Conservation (phyloP, 1,284 basidiomycete genomes). For the Naganishia albida region DNA sequence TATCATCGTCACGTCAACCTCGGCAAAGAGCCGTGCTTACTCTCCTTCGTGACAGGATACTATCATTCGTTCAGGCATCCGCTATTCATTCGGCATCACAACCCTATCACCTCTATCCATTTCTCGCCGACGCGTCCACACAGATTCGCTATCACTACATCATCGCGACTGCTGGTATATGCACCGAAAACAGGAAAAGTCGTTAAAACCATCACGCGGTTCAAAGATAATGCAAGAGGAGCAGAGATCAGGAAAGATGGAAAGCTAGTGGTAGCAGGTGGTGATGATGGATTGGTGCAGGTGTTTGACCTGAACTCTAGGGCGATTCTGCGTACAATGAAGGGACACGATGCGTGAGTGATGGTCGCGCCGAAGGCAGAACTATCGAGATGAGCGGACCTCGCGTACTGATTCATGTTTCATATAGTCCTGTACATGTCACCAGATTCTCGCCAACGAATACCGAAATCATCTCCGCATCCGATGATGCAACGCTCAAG, state of each 20-base stretch:
- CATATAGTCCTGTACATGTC: slow-evolving; percentile 76
- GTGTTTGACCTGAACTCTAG: slow-evolving; percentile 95
- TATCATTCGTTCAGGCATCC: slow-evolving; percentile 55
- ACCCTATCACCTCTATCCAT: slow-evolving; percentile 86
- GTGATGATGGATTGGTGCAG: slow-evolving; percentile 91
- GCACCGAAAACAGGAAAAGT: slow-evolving; percentile 92
- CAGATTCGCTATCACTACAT: slow-evolving; percentile 91
- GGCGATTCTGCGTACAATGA: slow-evolving; percentile 88
- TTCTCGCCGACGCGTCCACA: slow-evolving; percentile 84
- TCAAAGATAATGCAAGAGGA: slow-evolving; percentile 91
- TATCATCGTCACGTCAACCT: background rate
- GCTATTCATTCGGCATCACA: slow-evolving; percentile 80
- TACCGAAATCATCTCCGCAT: slow-evolving; percentile 87
- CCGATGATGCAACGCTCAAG: slow-evolving; percentile 91
- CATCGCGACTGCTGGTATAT: slow-evolving; percentile 92
- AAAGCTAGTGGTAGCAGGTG: slow-evolving; percentile 90
- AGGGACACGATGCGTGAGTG: slow-evolving; percentile 79
- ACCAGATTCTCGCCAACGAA: slow-evolving; percentile 83
- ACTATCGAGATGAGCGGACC: background rate
- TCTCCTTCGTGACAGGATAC: slow-evolving; percentile 35
- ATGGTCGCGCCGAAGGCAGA: background rate
- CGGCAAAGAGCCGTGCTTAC: background rate
- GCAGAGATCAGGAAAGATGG: slow-evolving; percentile 87
- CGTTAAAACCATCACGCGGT: slow-evolving; percentile 92
- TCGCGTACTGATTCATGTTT: background rate